phyloP scores from a whole-genome alignment of 441 rosid genomes.

The Pelargonium cotyledonis region DNA sequence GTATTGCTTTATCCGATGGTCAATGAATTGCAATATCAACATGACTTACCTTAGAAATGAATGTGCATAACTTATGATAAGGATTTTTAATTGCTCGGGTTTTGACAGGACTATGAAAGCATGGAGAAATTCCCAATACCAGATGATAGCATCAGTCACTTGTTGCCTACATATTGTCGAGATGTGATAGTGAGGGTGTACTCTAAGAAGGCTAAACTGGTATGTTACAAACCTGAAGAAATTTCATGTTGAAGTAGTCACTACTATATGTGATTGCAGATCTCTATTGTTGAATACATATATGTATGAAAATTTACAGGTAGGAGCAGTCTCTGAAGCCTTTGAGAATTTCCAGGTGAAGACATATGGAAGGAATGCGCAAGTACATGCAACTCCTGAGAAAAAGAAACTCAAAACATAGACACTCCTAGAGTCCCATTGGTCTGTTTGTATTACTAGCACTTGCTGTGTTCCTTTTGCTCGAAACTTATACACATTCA shows the following conservation, averaged over 20 bases:
- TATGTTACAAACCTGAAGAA: conserved; percentile 23
- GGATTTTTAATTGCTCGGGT: conserved; percentile 13
- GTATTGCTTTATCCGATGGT: background rate
- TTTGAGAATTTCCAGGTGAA: conserved; percentile 86
- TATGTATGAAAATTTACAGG: conserved; percentile 34
- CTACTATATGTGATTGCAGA: background rate
- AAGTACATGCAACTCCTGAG: conserved; percentile 81
- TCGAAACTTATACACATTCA: background rate
- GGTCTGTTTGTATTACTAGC: background rate
- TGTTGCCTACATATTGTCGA: conserved; percentile 71
- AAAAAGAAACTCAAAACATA: conserved; percentile 58
- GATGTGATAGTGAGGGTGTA: conserved; percentile 93
- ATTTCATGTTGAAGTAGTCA: background rate
- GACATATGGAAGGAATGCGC: conserved; percentile 77
- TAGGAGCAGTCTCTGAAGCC: conserved; percentile 70
- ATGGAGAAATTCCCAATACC: conserved; percentile 64
- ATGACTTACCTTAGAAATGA: background rate
- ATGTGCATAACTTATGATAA: background rate
- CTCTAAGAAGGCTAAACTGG: conserved; percentile 78
- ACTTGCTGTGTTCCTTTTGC: background rate
- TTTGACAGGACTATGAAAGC: conserved; percentile 70
- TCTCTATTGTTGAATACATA: conserved; percentile 8
- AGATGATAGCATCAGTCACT: conserved; percentile 70
- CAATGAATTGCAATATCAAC: background rate
- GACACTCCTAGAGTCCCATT: background rate